Base-by-base conservation (phyloP, 2,329 filamentous ascomycete genomes). In the Aspergillus pseudotamarii region DNA sequence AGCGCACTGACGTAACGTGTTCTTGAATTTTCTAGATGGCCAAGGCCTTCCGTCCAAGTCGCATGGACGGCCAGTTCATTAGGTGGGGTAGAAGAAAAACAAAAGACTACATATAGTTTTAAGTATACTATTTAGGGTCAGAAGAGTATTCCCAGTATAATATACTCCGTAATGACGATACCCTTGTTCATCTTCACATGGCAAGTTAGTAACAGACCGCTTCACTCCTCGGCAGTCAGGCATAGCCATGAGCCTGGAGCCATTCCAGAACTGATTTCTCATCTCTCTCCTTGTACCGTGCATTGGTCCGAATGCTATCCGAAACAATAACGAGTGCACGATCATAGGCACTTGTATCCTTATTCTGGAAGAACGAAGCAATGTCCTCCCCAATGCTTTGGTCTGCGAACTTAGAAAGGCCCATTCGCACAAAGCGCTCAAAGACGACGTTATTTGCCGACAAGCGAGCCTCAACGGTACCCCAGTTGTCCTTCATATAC, bases 291-390 rank as follows among this genome's bases (percentile, higher is more conserved):
- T 89, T 89, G 82, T 97, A 99, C 46, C 88, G 88, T 5, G 93
- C 93, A 72, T 94, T 90, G 12, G 91, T 92, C 48, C 89, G 87
- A 68, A 98, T 92, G 66, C 90, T 93, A 76, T 98, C 95, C 76
- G 89, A 89, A 66, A 94, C 90, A 68, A 96, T 92, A 68, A 90
- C 89, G 58, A 99, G 80, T 4, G 92, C 94, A 60, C 95, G 89
- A 76, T 96, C 91, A 78, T 94, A 98, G 56, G 89, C 91, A 72
- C 88, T 88, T 21, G 91, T 94, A 73, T 98, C 92, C 83, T 94
- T 96, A 72, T 86, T 86, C 71, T 86, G 84, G 83, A 98, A 99
- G 84, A 99, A 99, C 3, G 80, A 77, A 57, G 89, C 84, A 71
- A 99, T 95, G 59, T 97, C 93, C 67, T 88, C 84, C 66, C 92